Evolutionary conservation across 2,329 filamentous ascomycete species (phyloP).

Genomic region (Talaromyces verruculosus): DNA sequence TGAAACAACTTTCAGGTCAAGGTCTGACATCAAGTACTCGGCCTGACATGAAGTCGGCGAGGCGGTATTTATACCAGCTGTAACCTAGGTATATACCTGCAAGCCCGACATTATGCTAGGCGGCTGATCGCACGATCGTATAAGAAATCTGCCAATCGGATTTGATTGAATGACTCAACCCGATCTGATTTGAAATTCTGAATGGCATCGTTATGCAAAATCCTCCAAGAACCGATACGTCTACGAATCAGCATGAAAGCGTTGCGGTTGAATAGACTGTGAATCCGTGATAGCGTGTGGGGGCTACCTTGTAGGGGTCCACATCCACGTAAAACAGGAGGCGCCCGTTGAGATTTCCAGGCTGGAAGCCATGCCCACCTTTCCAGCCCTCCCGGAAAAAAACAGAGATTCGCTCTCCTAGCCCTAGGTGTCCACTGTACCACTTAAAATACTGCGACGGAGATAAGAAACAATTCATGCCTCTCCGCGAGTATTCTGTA

Average conservation of each 20-base stretch:
- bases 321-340: not conserved
- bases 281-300: too few relatives aligned
- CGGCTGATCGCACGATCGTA: not conserved
- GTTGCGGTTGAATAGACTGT: not conserved
- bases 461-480: not conserved
- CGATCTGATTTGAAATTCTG: not conserved
- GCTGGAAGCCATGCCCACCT: not conserved
- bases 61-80: not conserved
- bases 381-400: not conserved
- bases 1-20: not conserved
- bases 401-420: not conserved
- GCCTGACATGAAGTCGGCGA: not conserved
- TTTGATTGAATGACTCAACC: not conserved
- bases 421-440: not conserved
- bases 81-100: too few relatives aligned
- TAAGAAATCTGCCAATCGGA: not conserved
- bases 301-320: not conserved
- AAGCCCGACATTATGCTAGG: not conserved
- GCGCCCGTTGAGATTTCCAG: not conserved
- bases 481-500: not conserved
- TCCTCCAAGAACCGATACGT: not conserved
- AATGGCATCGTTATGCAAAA: not conserved
- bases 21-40: not conserved
- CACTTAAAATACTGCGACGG: not conserved
- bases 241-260: not conserved